Percentiles rank a stretch among this genome's conserved stretches.
Evolutionary conservation across 306 rosid genomes (phyloP).

Genomic region (Fragaria ananassa): DNA sequence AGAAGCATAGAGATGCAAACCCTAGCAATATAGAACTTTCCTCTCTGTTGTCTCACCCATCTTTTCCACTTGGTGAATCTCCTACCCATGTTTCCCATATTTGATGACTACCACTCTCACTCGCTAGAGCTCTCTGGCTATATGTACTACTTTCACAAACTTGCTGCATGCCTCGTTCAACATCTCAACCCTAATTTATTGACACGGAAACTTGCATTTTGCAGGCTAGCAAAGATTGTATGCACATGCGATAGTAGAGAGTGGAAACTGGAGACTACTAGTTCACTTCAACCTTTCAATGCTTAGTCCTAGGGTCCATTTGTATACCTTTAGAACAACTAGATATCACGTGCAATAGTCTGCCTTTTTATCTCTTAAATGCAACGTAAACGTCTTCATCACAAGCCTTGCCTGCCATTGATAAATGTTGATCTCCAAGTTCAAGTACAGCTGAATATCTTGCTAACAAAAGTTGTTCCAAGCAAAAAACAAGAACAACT

Average conservation of each 20-base stretch:
- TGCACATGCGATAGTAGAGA: constrained; percentile 13
- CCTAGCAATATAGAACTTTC: constrained; percentile 74
- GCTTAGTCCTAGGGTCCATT: constrained; percentile 42
- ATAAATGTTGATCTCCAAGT: constrained; percentile 28
- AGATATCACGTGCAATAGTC: constrained; percentile 37
- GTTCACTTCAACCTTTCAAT: constrained; percentile 8
- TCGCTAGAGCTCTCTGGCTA: not conserved
- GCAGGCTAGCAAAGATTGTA: not conserved
- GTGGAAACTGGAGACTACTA: not conserved
- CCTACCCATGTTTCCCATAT: constrained; percentile 34
- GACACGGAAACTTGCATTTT: constrained; percentile 3
- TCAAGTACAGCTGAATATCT: not conserved
- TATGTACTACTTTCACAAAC: not conserved
- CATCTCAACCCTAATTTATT: not conserved
- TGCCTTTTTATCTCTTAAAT: constrained; percentile 13
- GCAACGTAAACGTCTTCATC: constrained; percentile 35
- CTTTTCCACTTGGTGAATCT: constrained; percentile 67
- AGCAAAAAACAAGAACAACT: constrained; percentile 40
- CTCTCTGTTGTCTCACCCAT: constrained; percentile 69
- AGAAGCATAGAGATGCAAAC: constrained; percentile 83
- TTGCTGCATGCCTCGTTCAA: not conserved
- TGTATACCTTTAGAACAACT: constrained; percentile 30
- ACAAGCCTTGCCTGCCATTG: constrained; percentile 52
- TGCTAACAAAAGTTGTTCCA: constrained; percentile 29
- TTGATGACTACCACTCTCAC: not conserved